These are phyloP conservation scores for Hygrophorus pudorinus DNA, from an alignment of 768 basidiomycete genomes.

Conservation along the genomic window DNA sequence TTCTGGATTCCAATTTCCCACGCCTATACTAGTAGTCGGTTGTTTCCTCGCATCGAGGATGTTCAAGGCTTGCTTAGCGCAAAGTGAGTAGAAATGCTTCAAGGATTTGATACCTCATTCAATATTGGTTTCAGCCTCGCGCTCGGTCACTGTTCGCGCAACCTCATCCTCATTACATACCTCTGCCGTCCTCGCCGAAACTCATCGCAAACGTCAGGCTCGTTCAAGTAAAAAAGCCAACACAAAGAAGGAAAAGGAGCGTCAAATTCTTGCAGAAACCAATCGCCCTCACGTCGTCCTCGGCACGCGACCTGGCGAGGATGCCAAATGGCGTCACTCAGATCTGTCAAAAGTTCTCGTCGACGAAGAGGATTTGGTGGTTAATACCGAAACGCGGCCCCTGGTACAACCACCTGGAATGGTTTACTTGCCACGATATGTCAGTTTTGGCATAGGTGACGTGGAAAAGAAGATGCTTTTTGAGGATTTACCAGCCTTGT, in stretches of 20 bases:
- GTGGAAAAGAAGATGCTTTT: constrained; percentile 57
- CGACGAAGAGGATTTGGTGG: constrained; percentile 36
- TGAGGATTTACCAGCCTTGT: constrained; percentile 48
- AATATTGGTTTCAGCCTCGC: constrained; percentile 19
- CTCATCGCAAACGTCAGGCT: constrained; percentile 23
- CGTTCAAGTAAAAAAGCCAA: constrained; percentile 32
- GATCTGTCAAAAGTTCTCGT: constrained; percentile 59
- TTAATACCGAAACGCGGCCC: constrained; percentile 16
- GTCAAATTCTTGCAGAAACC: constrained; percentile 24
- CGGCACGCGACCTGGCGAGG: constrained; percentile 57
- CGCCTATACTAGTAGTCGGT: not conserved
- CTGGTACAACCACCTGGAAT: constrained; percentile 23
- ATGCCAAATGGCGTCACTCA: constrained; percentile 56
- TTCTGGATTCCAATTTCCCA: no score
- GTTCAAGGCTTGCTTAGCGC: constrained; percentile 20
- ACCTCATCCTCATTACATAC: constrained; percentile 36
- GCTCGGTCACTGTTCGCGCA: constrained; percentile 27
- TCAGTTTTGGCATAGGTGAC: constrained; percentile 59
- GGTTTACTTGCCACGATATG: constrained; percentile 38
- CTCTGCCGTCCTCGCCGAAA: constrained; percentile 27
- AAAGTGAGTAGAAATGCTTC: constrained; percentile 15
- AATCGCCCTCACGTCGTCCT: constrained; percentile 59
- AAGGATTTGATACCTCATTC: not conserved
- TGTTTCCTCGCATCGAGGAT: constrained; percentile 9
- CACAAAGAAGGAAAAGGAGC: constrained; percentile 35